A percentile compares a stretch with the other conserved stretches of the same genome.
Conservation (phyloP, 2,329 filamentous ascomycete species). For the Venturia effusa region DNA sequence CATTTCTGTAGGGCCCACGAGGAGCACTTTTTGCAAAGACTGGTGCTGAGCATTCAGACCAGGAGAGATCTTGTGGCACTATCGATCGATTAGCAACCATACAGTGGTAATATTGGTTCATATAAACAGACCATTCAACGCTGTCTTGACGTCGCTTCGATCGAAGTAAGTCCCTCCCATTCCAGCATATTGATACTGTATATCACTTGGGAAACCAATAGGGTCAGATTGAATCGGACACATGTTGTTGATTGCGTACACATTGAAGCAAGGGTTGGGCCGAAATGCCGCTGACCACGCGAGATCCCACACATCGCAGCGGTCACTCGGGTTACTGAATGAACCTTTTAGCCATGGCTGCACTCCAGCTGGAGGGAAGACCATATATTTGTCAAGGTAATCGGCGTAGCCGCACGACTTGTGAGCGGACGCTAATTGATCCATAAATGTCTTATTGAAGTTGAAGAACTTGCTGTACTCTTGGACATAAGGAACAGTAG, state of each 20-base stretch:
- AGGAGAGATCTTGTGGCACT: constrained; percentile 14
- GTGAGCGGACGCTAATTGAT: constrained; percentile 12
- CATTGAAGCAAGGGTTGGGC: constrained; percentile 16
- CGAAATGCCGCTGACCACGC: constrained; percentile 12
- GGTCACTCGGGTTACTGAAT: constrained; percentile 11
- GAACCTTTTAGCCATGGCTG: constrained; percentile 12
- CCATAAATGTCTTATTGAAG: constrained; percentile 15
- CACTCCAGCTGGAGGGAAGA: constrained; percentile 14
- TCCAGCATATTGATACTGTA: constrained; percentile 15
- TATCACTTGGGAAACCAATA: constrained; percentile 15
- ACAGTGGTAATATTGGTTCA: neutral
- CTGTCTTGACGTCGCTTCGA: constrained; percentile 56
- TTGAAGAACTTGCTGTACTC: constrained; percentile 14
- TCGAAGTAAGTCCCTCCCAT: constrained; percentile 52
- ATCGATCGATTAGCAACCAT: neutral
- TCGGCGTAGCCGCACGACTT: constrained; percentile 15
- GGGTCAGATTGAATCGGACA: constrained; percentile 11
- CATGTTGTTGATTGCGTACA: constrained; percentile 14
- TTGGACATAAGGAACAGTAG: constrained; percentile 13
- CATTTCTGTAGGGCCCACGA: constrained; percentile 14
- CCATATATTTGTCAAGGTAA: constrained; percentile 13
- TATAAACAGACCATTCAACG: constrained; percentile 46
- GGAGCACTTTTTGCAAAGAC: constrained; percentile 14
- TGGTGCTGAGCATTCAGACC: constrained; percentile 14
- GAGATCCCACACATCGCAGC: constrained; percentile 14